Evolutionary conservation across 352 stramenopile genomes (phyloP).

Genomic region (Globisporangium barbulae): DNA sequence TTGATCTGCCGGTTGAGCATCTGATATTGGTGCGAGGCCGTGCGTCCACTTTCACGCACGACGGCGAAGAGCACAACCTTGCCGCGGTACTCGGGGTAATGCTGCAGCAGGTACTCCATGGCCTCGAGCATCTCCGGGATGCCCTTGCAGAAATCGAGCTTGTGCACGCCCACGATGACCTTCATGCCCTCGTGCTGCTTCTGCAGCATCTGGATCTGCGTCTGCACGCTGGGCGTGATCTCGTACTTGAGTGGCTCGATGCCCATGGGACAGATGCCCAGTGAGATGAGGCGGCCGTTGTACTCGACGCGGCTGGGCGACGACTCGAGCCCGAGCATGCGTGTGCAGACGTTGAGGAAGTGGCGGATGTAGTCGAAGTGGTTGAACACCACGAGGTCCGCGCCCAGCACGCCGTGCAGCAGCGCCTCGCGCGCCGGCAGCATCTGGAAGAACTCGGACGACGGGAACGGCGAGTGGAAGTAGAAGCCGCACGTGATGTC

Average conservation of each 20-base stretch:
- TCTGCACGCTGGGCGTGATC: constrained; percentile 48
- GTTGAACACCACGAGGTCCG: constrained; percentile 87
- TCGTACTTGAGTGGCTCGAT: constrained; percentile 86
- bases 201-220: constrained; percentile 46
- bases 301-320: constrained; percentile 85
- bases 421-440: constrained; percentile 72
- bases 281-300: constrained; percentile 81
- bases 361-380: constrained; percentile 90
- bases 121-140: constrained; percentile 89
- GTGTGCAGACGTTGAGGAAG: constrained; percentile 82
- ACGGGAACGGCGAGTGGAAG: constrained; percentile 89
- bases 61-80: constrained; percentile 94
- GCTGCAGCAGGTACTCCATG: constrained; percentile 85
- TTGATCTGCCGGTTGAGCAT: constrained; percentile 89
- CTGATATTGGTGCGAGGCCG: constrained; percentile 64
- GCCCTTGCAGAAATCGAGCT: constrained; percentile 81
- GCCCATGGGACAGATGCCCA: constrained; percentile 89
- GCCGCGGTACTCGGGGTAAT: constrained; percentile 91
- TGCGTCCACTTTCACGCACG: constrained; percentile 72
- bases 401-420: constrained; percentile 78
- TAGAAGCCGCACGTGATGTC: constrained; percentile 85
- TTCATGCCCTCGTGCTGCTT: constrained; percentile 67
- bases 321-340: constrained; percentile 84
- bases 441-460: constrained; percentile 90
- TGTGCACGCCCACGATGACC: constrained; percentile 75